phyloP scores from a whole-genome alignment of 805 yeast species.

The Wickerhamomyces chaumierensis region DNA sequence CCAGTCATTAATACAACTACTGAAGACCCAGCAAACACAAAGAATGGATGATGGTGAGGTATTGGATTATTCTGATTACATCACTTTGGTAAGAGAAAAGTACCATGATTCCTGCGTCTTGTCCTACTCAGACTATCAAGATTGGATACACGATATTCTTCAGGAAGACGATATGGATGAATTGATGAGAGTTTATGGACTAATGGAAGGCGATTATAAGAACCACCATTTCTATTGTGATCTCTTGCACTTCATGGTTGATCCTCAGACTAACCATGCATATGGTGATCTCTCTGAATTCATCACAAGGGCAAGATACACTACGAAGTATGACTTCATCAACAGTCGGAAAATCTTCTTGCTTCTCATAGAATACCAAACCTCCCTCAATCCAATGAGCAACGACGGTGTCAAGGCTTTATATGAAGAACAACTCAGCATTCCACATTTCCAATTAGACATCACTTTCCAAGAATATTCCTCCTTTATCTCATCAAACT shows the following conservation, averaged over 20 bases:
- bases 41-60: too few species aligned
- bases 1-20: too few species aligned
- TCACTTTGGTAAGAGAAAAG: neutral
- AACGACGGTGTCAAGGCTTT: neutral
- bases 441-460: conserved; percentile 31
- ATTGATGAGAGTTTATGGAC: neutral
- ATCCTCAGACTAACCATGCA: too few species aligned
- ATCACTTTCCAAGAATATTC: conserved; percentile 30
- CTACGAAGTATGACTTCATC: conserved; percentile 1
- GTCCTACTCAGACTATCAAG: neutral
- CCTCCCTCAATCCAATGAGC: too few species aligned
- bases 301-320: neutral
- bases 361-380: too few species aligned
- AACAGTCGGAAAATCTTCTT: conserved; percentile 1
- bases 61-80: too few species aligned
- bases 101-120: neutral
- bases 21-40: too few species aligned
- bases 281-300: too few species aligned
- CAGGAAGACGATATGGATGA: neutral
- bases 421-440: conserved; percentile 20
- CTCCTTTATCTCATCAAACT: conserved; percentile 18
- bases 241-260: neutral
- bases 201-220: neutral
- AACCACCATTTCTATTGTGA: neutral
- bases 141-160: neutral